These are phyloP conservation scores for Schwanniomyces vanrijiae DNA, from an alignment of 805 yeast genomes.

Conservation along the genomic window DNA sequence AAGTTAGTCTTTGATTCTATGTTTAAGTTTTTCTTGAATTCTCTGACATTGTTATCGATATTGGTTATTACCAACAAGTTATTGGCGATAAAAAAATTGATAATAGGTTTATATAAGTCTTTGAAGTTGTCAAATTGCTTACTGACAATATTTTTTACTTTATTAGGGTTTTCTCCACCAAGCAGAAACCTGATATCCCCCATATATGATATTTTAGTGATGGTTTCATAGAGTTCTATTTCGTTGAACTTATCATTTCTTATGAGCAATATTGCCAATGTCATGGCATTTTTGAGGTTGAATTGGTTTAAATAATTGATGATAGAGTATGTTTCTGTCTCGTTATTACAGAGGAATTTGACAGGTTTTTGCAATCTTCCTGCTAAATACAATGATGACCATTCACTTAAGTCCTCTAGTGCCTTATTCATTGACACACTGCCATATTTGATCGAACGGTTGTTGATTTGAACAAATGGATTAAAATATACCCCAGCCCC, in stretches of 20 bases:
- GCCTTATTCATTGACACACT: constrained; percentile 65
- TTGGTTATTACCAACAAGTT: constrained; percentile 16
- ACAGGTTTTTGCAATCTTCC: constrained; percentile 96
- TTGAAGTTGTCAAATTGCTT: constrained; percentile 74
- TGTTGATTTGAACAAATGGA: constrained; percentile 71
- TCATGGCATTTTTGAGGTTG: constrained; percentile 76
- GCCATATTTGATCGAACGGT: constrained; percentile 74
- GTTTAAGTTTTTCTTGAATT: constrained; percentile 12
- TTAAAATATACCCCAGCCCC: constrained; percentile 96
- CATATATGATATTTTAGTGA: constrained; percentile 77
- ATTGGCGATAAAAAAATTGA: constrained; percentile 20
- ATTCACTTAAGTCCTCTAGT: constrained; percentile 69
- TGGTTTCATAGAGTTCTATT: constrained; percentile 67
- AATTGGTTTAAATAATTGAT: constrained; percentile 68
- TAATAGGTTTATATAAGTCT: constrained; percentile 68
- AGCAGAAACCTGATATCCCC: constrained; percentile 88
- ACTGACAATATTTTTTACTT: constrained; percentile 79
- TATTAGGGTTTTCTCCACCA: constrained; percentile 91
- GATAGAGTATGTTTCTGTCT: constrained; percentile 37
- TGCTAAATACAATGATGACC: constrained; percentile 85
- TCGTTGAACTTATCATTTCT: constrained; percentile 50
- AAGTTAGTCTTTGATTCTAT: constrained; percentile 16
- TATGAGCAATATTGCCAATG: constrained; percentile 60
- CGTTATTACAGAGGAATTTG: constrained; percentile 59
- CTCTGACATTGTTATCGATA: constrained; percentile 8